Conservation (phyloP, 441 rosid species). For the Macaranga tanarius region DNA sequence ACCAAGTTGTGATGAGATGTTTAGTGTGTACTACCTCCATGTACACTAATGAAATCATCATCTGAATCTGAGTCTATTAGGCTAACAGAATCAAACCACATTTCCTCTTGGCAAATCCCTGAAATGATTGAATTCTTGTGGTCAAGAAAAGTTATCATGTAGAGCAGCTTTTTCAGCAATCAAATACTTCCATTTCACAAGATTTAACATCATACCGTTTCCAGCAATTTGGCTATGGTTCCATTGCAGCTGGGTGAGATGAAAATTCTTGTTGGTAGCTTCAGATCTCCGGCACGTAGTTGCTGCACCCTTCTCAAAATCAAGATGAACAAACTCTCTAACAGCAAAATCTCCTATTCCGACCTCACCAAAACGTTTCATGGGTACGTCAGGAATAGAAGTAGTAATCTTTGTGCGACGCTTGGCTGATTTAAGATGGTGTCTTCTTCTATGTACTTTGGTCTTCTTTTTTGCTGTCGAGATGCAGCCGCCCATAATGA, state of each 20-base stretch:
- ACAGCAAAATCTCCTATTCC: slow-evolving; percentile 54
- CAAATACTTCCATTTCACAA: neutral
- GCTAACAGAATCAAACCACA: slow-evolving; percentile 79
- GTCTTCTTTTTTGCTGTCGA: slow-evolving; percentile 41
- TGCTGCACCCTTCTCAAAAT: slow-evolving; percentile 59
- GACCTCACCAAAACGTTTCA: slow-evolving; percentile 48
- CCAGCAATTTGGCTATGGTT: slow-evolving; percentile 75
- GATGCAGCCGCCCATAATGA: slow-evolving; percentile 77
- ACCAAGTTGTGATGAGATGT: slow-evolving; percentile 5
- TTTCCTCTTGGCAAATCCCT: slow-evolving; percentile 79
- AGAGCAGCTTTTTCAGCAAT: neutral
- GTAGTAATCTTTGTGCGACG: slow-evolving; percentile 54
- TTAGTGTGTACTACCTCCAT: slow-evolving; percentile 43
- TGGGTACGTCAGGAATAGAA: slow-evolving; percentile 48
- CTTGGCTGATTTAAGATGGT: slow-evolving; percentile 34
- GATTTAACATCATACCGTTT: slow-evolving; percentile 37
- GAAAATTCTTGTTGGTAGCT: slow-evolving; percentile 58
- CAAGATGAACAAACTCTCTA: slow-evolving; percentile 61
- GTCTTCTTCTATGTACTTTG: slow-evolving; percentile 34
- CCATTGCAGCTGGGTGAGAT: slow-evolving; percentile 81
- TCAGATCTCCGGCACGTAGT: slow-evolving; percentile 67
- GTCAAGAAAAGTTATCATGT: neutral
- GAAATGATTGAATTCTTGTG: slow-evolving; percentile 10
- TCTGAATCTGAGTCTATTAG: slow-evolving; percentile 82
- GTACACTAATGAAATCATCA: slow-evolving; percentile 61